Percentiles rank a stretch among this genome's conserved stretches.
Conservation (phyloP, 2,329 filamentous ascomycete genomes). For the Ramularia endophylla region DNA sequence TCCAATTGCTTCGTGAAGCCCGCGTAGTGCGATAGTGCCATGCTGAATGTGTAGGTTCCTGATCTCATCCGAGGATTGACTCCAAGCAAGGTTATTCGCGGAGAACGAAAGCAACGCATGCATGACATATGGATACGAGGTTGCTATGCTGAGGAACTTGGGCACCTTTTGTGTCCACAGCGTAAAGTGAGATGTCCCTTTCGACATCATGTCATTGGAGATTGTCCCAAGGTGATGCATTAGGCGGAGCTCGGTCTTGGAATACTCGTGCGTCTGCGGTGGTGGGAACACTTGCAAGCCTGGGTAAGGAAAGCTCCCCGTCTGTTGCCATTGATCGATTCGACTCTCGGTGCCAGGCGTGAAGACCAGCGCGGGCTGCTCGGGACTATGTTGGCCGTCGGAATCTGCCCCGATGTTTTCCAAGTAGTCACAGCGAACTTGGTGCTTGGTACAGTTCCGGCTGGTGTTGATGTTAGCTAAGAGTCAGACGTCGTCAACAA, state of each 20-base stretch:
- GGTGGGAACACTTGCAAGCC: slow-evolving; percentile 71
- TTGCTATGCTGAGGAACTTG: slow-evolving; percentile 79
- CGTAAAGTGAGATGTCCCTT: slow-evolving; percentile 68
- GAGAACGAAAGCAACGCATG: slow-evolving; percentile 87
- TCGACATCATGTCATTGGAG: slow-evolving; percentile 74
- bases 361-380: slow-evolving; percentile 66
- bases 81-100: slow-evolving; percentile 87
- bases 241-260: slow-evolving; percentile 73
- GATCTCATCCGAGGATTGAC: slow-evolving; percentile 78
- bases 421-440: slow-evolving; percentile 97
- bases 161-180: slow-evolving; percentile 92
- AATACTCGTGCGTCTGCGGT: slow-evolving; percentile 66
- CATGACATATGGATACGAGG: slow-evolving; percentile 85
- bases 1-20: slow-evolving; percentile 79
- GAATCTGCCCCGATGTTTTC: slow-evolving; percentile 66
- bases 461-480: slow-evolving; percentile 40
- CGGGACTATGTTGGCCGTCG: slow-evolving; percentile 48
- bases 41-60: slow-evolving; percentile 87
- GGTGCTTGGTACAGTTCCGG: slow-evolving; percentile 98
- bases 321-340: slow-evolving; percentile 77
- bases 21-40: slow-evolving; percentile 76
- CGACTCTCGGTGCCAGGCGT: slow-evolving; percentile 76
- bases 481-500: not conserved
- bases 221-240: slow-evolving; percentile 87
- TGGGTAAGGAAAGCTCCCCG: slow-evolving; percentile 79